phyloP scores from a whole-genome alignment of 1,284 basidiomycete species.

The Xerocomus amazonicus region DNA sequence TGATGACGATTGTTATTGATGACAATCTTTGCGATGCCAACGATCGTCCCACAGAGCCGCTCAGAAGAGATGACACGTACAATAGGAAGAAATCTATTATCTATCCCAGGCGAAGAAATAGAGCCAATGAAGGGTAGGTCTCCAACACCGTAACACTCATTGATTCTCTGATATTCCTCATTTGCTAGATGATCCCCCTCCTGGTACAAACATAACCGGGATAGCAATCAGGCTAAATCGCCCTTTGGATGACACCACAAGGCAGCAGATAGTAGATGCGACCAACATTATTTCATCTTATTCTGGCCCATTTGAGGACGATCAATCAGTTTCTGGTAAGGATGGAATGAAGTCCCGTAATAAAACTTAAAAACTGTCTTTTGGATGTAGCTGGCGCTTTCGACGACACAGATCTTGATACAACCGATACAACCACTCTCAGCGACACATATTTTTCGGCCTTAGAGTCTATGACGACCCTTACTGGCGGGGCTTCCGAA shows the following conservation, averaged over 20 bases:
- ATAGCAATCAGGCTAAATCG: slow-evolving; percentile 8
- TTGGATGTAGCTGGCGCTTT: neutral
- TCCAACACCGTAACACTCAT: neutral
- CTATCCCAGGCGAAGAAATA: slow-evolving; percentile 2
- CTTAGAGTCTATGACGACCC: slow-evolving; percentile 1
- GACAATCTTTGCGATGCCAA: neutral
- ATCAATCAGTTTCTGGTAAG: slow-evolving; percentile 3
- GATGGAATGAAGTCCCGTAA: neutral
- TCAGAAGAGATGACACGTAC: slow-evolving; percentile 9
- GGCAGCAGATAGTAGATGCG: slow-evolving; percentile 1
- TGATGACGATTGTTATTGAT: neutral
- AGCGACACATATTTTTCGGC: neutral
- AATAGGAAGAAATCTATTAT: slow-evolving; percentile 5
- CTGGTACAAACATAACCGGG: neutral
- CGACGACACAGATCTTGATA: no score
- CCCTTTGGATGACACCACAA: slow-evolving; percentile 7
- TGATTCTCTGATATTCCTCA: no score
- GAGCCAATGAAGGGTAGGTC: slow-evolving; percentile 6
- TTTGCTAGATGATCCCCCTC: neutral
- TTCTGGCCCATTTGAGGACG: neutral
- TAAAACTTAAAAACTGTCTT: neutral
- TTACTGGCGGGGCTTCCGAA: neutral
- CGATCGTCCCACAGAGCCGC: neutral
- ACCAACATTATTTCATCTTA: neutral
- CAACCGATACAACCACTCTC: neutral